Evolutionary conservation across 345 rosid species (phyloP), one percentile per base, ranked within the genome.

Genomic region (Noccaea caerulescens): DNA sequence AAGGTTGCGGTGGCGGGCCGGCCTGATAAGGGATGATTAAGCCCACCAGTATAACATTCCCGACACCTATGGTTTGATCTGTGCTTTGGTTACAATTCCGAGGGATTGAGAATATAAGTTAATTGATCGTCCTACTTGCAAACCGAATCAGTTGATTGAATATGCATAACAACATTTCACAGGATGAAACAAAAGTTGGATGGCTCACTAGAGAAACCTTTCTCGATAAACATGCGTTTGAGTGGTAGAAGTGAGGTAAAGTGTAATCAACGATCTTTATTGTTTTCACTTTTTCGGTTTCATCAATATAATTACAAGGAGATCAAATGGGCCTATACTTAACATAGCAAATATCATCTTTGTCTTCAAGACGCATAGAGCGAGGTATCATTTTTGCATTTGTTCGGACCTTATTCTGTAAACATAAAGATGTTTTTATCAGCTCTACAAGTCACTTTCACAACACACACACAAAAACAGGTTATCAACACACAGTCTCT

Each of bases 1-100:
- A 33, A 33, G 1, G 43, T 56, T 13, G 4, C 42, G 60, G 12
- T 34, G 7, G 23, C n/a, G 5, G n/a, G n/a, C 20, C 23, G 59
- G 59, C 41, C 59, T 33, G 9, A 32, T 41, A 59, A 42, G 14
- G 51, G 51, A 60, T 30, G 18, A 27, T 44, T 18, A 11, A 67
- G 9, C 51, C 33, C 42, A 30, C 13, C 5, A 6, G 6, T 42
- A 20, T 12, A 59, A 36, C 45, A 13, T 32, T 34, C 38, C 66
- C 8, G 8, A 12, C 45, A 37, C 34, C 30, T 20, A 23, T 45
- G 16, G 39, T 10, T 51, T 12, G 58, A 7, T 53, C 39, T 47
- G 55, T 30, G 55, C 43, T 33, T 46, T 20, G 61, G 60, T 27
- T 27, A 27, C 30, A 27, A 20, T 27, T 27, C 4, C 4, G 30